Conservation (phyloP, 2,329 filamentous ascomycete species). For the Stromatinia cepivora region DNA sequence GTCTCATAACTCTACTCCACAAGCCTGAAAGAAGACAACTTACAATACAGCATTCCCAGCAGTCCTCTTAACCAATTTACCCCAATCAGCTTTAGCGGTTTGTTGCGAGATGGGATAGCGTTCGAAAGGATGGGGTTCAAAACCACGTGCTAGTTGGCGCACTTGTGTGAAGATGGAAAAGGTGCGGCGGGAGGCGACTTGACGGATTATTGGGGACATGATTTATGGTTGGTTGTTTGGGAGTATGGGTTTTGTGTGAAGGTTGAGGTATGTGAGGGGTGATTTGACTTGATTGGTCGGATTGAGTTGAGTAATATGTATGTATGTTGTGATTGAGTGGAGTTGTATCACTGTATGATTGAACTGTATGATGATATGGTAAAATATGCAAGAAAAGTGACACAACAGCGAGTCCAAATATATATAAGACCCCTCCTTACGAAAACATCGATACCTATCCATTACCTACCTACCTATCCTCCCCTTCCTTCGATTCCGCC, state of each 20-base stretch:
- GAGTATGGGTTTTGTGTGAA: not conserved
- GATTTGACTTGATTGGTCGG: not conserved
- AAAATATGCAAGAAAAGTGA: not conserved
- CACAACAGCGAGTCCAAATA: not conserved
- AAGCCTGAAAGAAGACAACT: not conserved
- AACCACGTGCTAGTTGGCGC: constrained; percentile 14
- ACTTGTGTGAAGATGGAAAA: constrained; percentile 17
- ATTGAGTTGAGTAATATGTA: not conserved
- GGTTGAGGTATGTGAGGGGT: not conserved
- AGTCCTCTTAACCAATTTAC: not conserved
- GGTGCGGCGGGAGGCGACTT: constrained; percentile 13
- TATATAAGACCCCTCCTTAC: not conserved
- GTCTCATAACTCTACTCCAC: too few species aligned
- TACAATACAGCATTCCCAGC: constrained; percentile 18
- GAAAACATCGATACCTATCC: not conserved
- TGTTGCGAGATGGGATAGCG: constrained; percentile 15
- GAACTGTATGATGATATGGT: not conserved
- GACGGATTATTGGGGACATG: constrained; percentile 23
- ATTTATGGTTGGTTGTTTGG: not conserved
- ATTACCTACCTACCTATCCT: not conserved
- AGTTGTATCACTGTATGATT: constrained; percentile 10
- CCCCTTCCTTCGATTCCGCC: not conserved
- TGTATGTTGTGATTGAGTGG: constrained; percentile 3
- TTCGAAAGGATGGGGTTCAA: constrained; percentile 22
- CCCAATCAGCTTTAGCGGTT: constrained; percentile 15